Conservation (phyloP, 2,329 filamentous ascomycete genomes). For the Colletotrichum zoysiae region DNA sequence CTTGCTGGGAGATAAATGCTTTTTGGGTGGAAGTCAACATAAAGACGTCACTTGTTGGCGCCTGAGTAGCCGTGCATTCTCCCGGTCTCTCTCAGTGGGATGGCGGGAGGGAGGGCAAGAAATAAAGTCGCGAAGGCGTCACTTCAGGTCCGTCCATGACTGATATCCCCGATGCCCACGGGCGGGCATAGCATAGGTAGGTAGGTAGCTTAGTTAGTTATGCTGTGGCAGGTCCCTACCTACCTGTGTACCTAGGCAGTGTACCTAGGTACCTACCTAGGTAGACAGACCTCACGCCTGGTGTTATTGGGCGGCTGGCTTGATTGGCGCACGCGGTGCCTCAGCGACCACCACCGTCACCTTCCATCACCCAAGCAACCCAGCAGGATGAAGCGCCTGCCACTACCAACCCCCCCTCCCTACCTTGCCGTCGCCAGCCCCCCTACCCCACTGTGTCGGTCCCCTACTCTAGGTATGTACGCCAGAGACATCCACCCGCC, state of each 20-base stretch:
- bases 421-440: background rate
- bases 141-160: slow-evolving; percentile 22
- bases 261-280: no score
- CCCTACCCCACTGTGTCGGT: background rate
- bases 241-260: no score
- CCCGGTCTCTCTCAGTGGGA: slow-evolving; percentile 9
- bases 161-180: slow-evolving; percentile 1
- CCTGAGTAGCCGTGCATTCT: slow-evolving; percentile 18
- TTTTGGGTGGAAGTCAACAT: background rate
- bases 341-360: slow-evolving; percentile 24
- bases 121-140: slow-evolving; percentile 35
- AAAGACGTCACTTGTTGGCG: slow-evolving; percentile 1
- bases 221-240: background rate
- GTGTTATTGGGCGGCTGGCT: slow-evolving; percentile 8
- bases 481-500: slow-evolving; percentile 28
- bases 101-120: slow-evolving; percentile 16
- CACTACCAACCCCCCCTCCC: slow-evolving; percentile 24
- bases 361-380: slow-evolving; percentile 39
- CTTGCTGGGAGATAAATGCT: background rate
- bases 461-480: background rate
- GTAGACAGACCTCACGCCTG: slow-evolving; percentile 33
- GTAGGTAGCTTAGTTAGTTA: background rate
- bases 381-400: slow-evolving; percentile 34
- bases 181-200: no score
- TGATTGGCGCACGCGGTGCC: slow-evolving; percentile 40